Evolutionary conservation across 2,329 filamentous ascomycete genomes (phyloP), one percentile per base, ranked within the genome.

Genomic region (Scopulariopsis brevicaulis): DNA sequence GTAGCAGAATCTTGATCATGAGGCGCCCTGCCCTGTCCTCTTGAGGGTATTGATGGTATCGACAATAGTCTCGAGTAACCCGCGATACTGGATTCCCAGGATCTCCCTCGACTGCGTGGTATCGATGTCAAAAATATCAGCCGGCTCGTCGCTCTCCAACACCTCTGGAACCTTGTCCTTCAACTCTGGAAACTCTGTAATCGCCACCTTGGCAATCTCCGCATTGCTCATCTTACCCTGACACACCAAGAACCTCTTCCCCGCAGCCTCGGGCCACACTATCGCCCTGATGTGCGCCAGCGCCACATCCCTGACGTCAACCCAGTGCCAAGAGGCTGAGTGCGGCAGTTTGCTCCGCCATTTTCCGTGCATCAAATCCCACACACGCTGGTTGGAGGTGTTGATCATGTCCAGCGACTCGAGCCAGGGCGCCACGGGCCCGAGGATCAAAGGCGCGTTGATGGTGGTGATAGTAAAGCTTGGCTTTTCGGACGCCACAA

Each of bases 281-380:
- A 82, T 66, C 2, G 80, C 80, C 54, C 71, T 68, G 24, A 83
- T 68, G 63, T 84, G 81, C 8, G 79, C 80, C 53, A 63, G 64
- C 0, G 81, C 80, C 0, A 78, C 74, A 63, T 84, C 80, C 28
- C 81, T 73, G 37, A 83, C 81, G 65, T 84, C 81, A 43, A 82
- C 71, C 75, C 76, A 83, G 58, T 77, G 69, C 50, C 70, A 68
- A 56, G 75, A 70, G 10, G 66, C 67, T 14, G 69, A 71, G 1
- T 69, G 56, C 5, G 78, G 73, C 55, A 82, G 69, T 37, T 63
- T 65, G 35, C 65, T 62, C 65, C 73, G 76, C 75, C 77, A 82
- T 53, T 72, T 70, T 58, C 82, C 80, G 15, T 68, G 66, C n/a
- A 83, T 68, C 28, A 80, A 67, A 32, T 71, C 70, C n/a, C 78